phyloP scores from a whole-genome alignment of 2,329 filamentous ascomycete genomes.

The Fusarium tricinctum region DNA sequence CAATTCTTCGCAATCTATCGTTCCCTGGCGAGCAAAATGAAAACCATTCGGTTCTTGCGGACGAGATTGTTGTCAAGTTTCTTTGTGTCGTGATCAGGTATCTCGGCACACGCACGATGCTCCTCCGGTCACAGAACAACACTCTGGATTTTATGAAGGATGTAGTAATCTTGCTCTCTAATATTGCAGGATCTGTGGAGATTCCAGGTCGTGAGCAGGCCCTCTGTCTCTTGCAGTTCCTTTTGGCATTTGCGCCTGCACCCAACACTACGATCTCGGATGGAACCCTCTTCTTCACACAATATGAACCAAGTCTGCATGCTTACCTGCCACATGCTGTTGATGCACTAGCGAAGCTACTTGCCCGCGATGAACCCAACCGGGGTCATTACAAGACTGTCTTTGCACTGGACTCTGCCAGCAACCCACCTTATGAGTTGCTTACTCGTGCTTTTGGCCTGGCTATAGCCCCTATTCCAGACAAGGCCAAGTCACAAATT shows the following conservation, averaged over 20 bases:
- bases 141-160: slow-evolving; percentile 99
- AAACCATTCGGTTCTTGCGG: slow-evolving; percentile 82
- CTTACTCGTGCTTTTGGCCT: slow-evolving; percentile 89
- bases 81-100: slow-evolving; percentile 86
- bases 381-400: slow-evolving; percentile 85
- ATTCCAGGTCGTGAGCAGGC: slow-evolving; percentile 90
- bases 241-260: slow-evolving; percentile 89
- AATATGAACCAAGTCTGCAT: slow-evolving; percentile 85
- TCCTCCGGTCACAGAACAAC: slow-evolving; percentile 85
- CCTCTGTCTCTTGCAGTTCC: slow-evolving; percentile 85
- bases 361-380: slow-evolving; percentile 95
- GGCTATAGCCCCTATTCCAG: slow-evolving; percentile 86
- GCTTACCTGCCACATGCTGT: slow-evolving; percentile 91
- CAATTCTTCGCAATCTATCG: slow-evolving; percentile 91
- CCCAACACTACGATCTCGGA: slow-evolving; percentile 73
- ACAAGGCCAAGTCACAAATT: slow-evolving; percentile 66
- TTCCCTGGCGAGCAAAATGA: slow-evolving; percentile 73
- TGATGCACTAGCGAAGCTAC: slow-evolving; percentile 89
- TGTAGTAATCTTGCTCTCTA: slow-evolving; percentile 87
- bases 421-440: slow-evolving; percentile 78
- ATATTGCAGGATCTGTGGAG: slow-evolving; percentile 84
- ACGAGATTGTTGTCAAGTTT: slow-evolving; percentile 84
- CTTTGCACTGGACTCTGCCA: slow-evolving; percentile 78
- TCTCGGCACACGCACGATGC: slow-evolving; percentile 88
- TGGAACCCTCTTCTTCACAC: slow-evolving; percentile 78